phyloP scores from a whole-genome alignment of 768 basidiomycete species.

The Mycena olivaceomarginata region DNA sequence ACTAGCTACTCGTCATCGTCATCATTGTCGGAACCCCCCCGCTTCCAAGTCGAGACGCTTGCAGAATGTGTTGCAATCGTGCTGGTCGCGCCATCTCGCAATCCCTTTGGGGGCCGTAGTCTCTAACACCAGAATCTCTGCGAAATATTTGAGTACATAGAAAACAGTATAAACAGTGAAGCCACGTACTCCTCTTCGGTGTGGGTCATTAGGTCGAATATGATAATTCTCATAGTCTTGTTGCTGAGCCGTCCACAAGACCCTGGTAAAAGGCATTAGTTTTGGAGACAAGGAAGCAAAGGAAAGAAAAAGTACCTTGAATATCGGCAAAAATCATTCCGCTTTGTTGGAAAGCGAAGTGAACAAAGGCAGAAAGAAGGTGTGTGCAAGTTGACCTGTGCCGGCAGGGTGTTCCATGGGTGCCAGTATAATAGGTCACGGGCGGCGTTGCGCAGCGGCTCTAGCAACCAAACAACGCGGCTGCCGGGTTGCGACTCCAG shows the following conservation, averaged over 20 bases:
- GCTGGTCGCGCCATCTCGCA: constrained; percentile 19
- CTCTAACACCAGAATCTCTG: constrained; percentile 28
- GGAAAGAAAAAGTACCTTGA: neutral
- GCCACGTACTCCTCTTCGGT: constrained; percentile 5
- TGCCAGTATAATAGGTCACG: constrained; percentile 3
- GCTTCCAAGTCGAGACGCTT: neutral
- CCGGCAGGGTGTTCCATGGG: constrained; percentile 19
- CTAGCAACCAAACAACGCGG: constrained; percentile 17
- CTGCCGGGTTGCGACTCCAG: neutral
- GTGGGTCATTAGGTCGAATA: constrained; percentile 29
- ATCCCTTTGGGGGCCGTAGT: constrained; percentile 15
- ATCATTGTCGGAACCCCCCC: neutral
- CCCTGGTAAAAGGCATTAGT: neutral
- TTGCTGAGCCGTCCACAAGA: constrained; percentile 21
- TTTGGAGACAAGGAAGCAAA: neutral
- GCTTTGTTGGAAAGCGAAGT: neutral
- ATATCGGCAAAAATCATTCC: constrained; percentile 3
- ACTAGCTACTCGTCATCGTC: neutral
- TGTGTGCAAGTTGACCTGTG: constrained; percentile 17
- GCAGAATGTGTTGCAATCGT: constrained; percentile 26
- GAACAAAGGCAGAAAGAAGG: constrained; percentile 10
- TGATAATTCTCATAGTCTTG: constrained; percentile 24
- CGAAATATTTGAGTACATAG: neutral
- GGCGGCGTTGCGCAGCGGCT: constrained; percentile 23
- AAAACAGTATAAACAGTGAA: neutral